Base-by-base conservation (phyloP, 345 rosid species). In the Pistacia vera region DNA sequence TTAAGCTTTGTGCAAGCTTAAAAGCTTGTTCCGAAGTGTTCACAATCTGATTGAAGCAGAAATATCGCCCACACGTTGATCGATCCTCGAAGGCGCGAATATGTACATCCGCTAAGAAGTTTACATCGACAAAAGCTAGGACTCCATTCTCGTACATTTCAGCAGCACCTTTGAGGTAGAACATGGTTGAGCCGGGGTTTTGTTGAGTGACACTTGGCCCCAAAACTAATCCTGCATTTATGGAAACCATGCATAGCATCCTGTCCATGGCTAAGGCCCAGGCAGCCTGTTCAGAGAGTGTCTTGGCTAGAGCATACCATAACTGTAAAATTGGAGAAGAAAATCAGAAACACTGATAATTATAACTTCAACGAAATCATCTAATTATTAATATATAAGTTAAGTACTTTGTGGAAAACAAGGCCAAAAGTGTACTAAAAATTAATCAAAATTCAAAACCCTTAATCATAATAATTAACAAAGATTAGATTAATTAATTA, bases 201-300 rank as follows among this genome's bases (percentile, higher is more conserved):
- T 86, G 88, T 61, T 87, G 90, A 41, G 94, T 68, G 56, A 94
- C 88, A 3, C 67, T 80, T 8, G 98, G 97, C 44, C 97, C 98
- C 11, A 89, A 68, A 35, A 90, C 90, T 44, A 94, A 83, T 5
- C 98, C 97, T 0, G 88, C 89, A 67, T 92, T 94, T 60, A 94
- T 82, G 38, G 95, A 92, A 41, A 94, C 94, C 98, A 92, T 91
- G 82, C 88, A 86, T 4, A 94, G 85, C 85, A 79, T 81, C 2
- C 98, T 85, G 64, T 92, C 98, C 97, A 88, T 92, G 36, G 97
- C 96, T 63, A 94, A 72, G n/a, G 93, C 98, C 97, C 98, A 94
- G 1, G 97, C 97, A 8, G 97, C 93, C 76, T 91, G 86, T 70
- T 94, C 98, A 0, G 96, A 84, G 8, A 85, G 87, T 38, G 97